phyloP scores from a whole-genome alignment of 208 protist species.

The Blechomonas ayalai region DNA sequence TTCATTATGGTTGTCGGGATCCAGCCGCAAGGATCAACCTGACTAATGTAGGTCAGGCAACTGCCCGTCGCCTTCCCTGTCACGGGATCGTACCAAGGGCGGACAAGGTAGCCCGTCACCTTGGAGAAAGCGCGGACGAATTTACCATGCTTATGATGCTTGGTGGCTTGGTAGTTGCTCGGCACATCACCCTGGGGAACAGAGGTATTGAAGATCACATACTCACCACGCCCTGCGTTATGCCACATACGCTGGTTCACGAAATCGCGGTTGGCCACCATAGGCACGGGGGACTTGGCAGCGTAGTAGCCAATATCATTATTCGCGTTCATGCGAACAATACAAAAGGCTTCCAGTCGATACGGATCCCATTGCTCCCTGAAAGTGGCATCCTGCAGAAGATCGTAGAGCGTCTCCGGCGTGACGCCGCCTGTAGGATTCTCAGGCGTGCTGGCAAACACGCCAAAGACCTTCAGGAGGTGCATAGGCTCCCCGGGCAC shows the following conservation, averaged over 20 bases:
- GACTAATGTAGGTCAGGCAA: conserved; percentile 79
- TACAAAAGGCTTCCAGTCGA: conserved; percentile 62
- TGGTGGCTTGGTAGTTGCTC: conserved; percentile 26
- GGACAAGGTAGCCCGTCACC: conserved; percentile 82
- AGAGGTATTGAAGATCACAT: conserved; percentile 87
- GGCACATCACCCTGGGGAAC: conserved; percentile 62
- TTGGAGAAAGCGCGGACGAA: conserved; percentile 69
- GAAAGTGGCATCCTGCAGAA: conserved; percentile 81
- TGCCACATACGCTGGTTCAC: conserved; percentile 88
- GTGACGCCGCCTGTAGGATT: conserved; percentile 15
- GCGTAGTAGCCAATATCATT: conserved; percentile 92
- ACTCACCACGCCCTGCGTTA: conserved; percentile 54
- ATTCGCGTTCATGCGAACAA: conserved; percentile 44
- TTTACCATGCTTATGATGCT: conserved; percentile 36
- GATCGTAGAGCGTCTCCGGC: conserved; percentile 59
- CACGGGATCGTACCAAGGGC: conserved; percentile 39
- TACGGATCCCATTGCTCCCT: conserved; percentile 71
- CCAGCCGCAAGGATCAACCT: conserved; percentile 75
- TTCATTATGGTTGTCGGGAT: conserved; percentile 78
- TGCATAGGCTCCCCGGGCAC: conserved; percentile 57
- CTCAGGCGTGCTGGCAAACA: conserved; percentile 36
- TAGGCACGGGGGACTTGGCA: conserved; percentile 57
- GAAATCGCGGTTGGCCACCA: conserved; percentile 82
- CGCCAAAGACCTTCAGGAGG: conserved; percentile 76
- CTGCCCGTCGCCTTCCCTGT: conserved; percentile 31